phyloP scores from a whole-genome alignment of 192 early-diverging fungal genomes.

The Coemansia sp. region DNA sequence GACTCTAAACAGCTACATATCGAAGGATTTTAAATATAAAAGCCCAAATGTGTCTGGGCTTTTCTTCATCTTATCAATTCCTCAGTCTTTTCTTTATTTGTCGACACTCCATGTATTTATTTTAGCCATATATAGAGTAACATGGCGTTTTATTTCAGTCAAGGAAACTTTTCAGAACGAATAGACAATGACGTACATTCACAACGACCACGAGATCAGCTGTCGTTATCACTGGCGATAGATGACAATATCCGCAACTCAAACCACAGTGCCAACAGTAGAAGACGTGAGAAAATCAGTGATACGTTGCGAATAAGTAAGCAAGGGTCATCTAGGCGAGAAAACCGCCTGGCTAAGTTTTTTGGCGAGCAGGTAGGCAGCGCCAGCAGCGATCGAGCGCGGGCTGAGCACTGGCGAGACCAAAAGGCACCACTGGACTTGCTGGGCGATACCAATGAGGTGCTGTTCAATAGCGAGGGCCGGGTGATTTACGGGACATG shows the following conservation, averaged over 20 bases:
- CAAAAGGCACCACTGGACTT: background rate
- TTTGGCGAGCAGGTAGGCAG: conserved; percentile 18
- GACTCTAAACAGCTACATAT: no score
- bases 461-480: conserved; percentile 46
- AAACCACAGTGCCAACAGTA: background rate
- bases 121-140: background rate
- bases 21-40: no score
- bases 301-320: conserved; percentile 2
- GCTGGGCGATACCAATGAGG: conserved; percentile 8
- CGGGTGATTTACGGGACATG: conserved; percentile 53
- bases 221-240: background rate
- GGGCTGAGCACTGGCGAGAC: conserved; percentile 6
- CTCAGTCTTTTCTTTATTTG: background rate
- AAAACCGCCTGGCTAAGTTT: conserved; percentile 26
- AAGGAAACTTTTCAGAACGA: conserved; percentile 26
- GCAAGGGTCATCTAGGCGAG: conserved; percentile 9
- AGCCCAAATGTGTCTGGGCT: background rate
- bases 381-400: background rate
- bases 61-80: background rate
- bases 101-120: background rate
- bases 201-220: background rate
- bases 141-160: conserved; percentile 52
- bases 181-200: conserved; percentile 4
- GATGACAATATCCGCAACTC: background rate
- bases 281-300: background rate